Evolutionary conservation across 495 filamentous ascomycete genomes (phyloP), one percentile per base, ranked within the genome.

Genomic region (Neurospora sp.): DNA sequence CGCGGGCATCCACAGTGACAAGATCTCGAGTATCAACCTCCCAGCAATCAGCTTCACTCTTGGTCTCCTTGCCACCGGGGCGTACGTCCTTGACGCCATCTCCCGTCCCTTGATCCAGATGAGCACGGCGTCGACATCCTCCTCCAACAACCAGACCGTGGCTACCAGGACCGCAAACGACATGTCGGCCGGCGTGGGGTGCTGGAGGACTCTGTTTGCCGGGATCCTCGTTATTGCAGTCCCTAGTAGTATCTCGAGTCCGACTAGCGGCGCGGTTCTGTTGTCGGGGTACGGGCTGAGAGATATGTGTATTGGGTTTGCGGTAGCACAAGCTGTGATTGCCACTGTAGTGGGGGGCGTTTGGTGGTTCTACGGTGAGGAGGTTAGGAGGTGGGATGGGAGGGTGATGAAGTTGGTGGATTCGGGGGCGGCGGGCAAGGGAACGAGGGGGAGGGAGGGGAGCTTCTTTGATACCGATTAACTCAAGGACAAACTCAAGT

Each of bases 381-480:
- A 37, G 7, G 72, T 85, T 2, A 71, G 78, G 70, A 41, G 78
- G 37, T 75, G 81, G 61, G 83, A 86, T 73, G 84, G 83, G 6
- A 41, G 74, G 73, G 77, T 83, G 3, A 82, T 86, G 83, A 76
- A 80, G 16, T 73, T 83, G 27, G 82, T 81, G 18, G 80, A 83
- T 68, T 73, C 53, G 16, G 53, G 53, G 14, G 12, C 14, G 6
- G 3, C 27, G 53, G 27, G 22, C 14, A 65, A 31, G 75, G 78
- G 80, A 8, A 79, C 80, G 46, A 38, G 83, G 61, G 83, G 81
- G 77, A 77, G 78, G 69, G 76, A 70, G 14, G 81, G 77, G 48
- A 85, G 83, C 61, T 84, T 84, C 71, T 86, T 86, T 73, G 83
- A 85, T 70, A 75, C 77, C n/a, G 83, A 85, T 71, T 85, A 59